Percentiles rank a stretch among this genome's conserved stretches.
These are phyloP conservation scores for Solioccasus polychromus DNA, from an alignment of 768 basidiomycete species.

Conservation along the genomic window DNA sequence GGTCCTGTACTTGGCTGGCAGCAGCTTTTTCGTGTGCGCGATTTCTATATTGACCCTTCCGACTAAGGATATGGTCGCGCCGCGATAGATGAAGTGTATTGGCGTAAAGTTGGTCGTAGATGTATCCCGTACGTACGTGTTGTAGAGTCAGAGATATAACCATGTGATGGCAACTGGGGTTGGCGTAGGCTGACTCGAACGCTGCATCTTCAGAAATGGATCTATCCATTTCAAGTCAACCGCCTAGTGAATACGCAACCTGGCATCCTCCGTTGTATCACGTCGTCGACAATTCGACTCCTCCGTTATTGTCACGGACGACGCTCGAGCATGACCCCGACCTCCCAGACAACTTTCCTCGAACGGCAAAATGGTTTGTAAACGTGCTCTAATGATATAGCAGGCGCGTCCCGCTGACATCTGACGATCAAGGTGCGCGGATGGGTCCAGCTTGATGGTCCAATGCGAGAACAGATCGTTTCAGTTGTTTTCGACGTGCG, in stretches of 20 bases:
- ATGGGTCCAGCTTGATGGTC: slow-evolving; percentile 65
- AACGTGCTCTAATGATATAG: slow-evolving; percentile 1
- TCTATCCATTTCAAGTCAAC: background rate
- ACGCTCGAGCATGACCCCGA: slow-evolving; percentile 22
- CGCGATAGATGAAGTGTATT: no score
- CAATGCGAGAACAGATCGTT: slow-evolving; percentile 72
- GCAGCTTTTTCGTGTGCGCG: background rate
- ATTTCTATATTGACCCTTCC: background rate
- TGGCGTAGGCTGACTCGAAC: no score
- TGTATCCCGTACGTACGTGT: no score
- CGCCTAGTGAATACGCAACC: background rate
- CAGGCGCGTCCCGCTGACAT: background rate
- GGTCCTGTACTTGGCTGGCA: background rate
- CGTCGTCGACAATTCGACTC: slow-evolving; percentile 15
- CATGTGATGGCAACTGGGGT: no score
- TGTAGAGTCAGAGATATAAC: no score
- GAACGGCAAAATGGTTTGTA: slow-evolving; percentile 60
- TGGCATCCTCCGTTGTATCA: slow-evolving; percentile 36
- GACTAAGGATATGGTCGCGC: background rate
- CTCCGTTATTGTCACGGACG: slow-evolving; percentile 5
- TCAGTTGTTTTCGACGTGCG: slow-evolving; percentile 51
- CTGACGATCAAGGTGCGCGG: slow-evolving; percentile 56
- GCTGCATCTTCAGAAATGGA: no score
- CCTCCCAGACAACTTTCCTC: slow-evolving; percentile 45
- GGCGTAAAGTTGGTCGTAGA: no score